Conservation (phyloP, 2,329 filamentous ascomycete genomes). For the Ophiocordyceps camponoti-saundersi region DNA sequence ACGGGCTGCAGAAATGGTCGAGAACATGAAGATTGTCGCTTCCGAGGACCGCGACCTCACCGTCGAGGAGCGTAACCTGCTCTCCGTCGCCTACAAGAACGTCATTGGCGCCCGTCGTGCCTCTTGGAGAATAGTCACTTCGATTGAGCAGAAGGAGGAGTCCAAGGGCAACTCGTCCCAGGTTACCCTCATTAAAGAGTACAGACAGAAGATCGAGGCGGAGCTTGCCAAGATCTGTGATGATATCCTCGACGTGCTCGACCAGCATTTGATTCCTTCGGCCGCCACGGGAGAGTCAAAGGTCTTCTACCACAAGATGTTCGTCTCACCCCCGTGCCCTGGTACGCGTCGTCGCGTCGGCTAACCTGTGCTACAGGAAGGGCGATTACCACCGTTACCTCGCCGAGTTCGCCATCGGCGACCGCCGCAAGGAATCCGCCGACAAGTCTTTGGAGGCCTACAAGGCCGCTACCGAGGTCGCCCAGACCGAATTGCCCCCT, state of each 20-base stretch:
- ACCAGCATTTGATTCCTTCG: conserved; percentile 84
- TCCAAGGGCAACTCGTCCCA: conserved; percentile 92
- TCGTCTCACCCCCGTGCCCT: conserved; percentile 1
- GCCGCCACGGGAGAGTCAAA: conserved; percentile 94
- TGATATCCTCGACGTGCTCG: conserved; percentile 88
- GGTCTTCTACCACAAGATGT: conserved; percentile 99
- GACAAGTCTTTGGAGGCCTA: conserved; percentile 93
- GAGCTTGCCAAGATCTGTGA: conserved; percentile 97
- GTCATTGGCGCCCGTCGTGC: conserved; percentile 93
- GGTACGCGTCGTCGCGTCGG: neutral
- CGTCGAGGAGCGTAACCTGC: conserved; percentile 93
- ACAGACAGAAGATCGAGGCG: conserved; percentile 94
- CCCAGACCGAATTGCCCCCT: conserved; percentile 90
- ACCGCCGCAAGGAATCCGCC: conserved; percentile 89
- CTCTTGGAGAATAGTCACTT: conserved; percentile 96
- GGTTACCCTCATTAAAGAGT: conserved; percentile 87
- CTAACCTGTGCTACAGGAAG: conserved; percentile 50
- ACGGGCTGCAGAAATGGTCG: conserved; percentile 70
- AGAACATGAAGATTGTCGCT: conserved; percentile 99
- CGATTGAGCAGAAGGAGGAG: conserved; percentile 99
- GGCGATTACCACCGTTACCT: conserved; percentile 99
- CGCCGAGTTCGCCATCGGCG: conserved; percentile 86
- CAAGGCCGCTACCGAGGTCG: conserved; percentile 92
- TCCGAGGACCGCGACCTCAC: conserved; percentile 69
- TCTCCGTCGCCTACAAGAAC: conserved; percentile 98